These are phyloP conservation scores for Lunularia cruciata DNA, from an alignment of 225 moss, liverwort and hornwort species.

Conservation along the genomic window DNA sequence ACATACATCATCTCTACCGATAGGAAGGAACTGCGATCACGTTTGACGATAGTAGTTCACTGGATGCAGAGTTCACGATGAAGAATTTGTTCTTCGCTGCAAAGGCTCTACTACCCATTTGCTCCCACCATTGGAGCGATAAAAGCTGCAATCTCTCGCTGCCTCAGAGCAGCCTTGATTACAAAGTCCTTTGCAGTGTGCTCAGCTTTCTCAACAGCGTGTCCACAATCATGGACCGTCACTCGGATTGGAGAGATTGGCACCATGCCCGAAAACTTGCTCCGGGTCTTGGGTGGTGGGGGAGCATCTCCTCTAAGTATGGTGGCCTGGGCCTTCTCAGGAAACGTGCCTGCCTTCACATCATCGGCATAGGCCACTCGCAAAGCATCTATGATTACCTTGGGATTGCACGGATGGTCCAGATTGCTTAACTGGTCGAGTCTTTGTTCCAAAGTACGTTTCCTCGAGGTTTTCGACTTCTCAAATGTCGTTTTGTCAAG, in stretches of 20 bases:
- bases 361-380: constrained; percentile 44
- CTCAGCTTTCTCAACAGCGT: not conserved
- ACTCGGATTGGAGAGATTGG: constrained; percentile 26
- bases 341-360: constrained; percentile 21
- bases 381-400: constrained; percentile 42
- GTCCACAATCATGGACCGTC: constrained; percentile 21
- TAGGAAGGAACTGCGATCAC: too few relatives aligned
- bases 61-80: too few relatives aligned
- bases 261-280: constrained; percentile 36
- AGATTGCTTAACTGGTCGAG: constrained; percentile 33
- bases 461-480: constrained; percentile 8
- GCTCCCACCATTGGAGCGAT: constrained; percentile 10
- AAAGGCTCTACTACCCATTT: not conserved
- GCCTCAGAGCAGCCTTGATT: not conserved
- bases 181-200: not conserved
- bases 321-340: not conserved
- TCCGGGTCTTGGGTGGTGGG: constrained; percentile 1
- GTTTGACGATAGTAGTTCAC: too few relatives aligned
- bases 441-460: constrained; percentile 40
- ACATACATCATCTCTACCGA: too few relatives aligned
- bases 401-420: constrained; percentile 48
- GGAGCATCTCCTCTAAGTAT: not conserved
- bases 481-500: constrained; percentile 20
- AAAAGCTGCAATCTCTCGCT: constrained; percentile 7
- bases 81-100: not conserved